Evolutionary conservation across 305 asterid genomes (phyloP), one percentile per base, ranked within the genome.

Genomic region (Fraxinus latifolia): DNA sequence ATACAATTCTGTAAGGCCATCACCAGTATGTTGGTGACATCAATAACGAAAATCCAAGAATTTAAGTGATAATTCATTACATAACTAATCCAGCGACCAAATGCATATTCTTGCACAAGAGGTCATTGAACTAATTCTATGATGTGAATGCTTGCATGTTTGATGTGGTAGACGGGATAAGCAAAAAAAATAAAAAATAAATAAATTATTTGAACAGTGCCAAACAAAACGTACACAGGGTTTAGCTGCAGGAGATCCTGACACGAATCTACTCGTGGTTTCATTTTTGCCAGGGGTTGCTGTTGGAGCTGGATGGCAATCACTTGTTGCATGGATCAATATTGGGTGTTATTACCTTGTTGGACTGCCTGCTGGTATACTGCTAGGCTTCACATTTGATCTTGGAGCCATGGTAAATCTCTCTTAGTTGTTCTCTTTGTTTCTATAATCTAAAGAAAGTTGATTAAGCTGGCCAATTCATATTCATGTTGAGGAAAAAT

Each of bases 281-380:
- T 36, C 71, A 19, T 15, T 29, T 42, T 74, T 62, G 31, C 15
- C 70, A 91, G 97, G 98, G 82, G 98, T 94, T 79, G 98, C 97
- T 8, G 91, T 94, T 76, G 98, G 98, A 86, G 97, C 98, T 79
- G 98, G 98, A 80, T 94, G 98, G 98, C 98, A 94, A 80, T 71
- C 91, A 8, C 32, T 92, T 62, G 90, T 94, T 39, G 98, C 97
- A 8, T 94, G 90, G 80, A 77, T 92, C 76, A 94, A 94, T 85
- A 83, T 94, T 53, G 97, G 87, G 0, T 87, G 94, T 76, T 94
- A 94, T 81, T 94, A 94, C 90, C 82, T 92, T 47, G 81, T 92
- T 14, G 97, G 98, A 58, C 84, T 93, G 67, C 98, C 98, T n/a
- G 91, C 92, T 0, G 98, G 98, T 42, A 83, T 93, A 67, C 55